Conservation (phyloP, 2,329 filamentous ascomycete species). For the Aureobasidium sp. region DNA sequence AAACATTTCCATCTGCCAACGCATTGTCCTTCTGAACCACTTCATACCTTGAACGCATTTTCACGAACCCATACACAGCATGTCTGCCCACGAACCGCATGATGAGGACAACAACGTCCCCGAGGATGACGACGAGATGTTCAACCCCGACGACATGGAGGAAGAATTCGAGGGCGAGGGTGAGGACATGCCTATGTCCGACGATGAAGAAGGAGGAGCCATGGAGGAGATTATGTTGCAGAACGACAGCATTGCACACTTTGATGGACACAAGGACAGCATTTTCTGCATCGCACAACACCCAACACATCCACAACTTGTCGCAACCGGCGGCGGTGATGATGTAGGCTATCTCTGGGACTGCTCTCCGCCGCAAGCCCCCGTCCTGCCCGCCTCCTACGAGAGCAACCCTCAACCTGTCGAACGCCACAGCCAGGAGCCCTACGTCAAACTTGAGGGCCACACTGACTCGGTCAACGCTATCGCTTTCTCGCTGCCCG, state of each 20-base stretch:
- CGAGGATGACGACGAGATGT: slow-evolving; percentile 59
- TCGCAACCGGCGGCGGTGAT: slow-evolving; percentile 81
- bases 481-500: slow-evolving; percentile 73
- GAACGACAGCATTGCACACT: slow-evolving; percentile 91
- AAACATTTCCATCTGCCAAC: not conserved
- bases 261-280: slow-evolving; percentile 82
- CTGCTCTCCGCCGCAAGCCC: slow-evolving; percentile 52
- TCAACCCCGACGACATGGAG: slow-evolving; percentile 68
- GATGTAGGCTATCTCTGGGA: slow-evolving; percentile 86
- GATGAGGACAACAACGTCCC: slow-evolving; percentile 14
- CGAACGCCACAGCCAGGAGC: slow-evolving; percentile 52
- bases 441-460: slow-evolving; percentile 72
- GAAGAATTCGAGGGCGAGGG: slow-evolving; percentile 58
- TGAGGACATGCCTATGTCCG: slow-evolving; percentile 74
- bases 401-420: slow-evolving; percentile 57
- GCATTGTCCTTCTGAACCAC: not conserved
- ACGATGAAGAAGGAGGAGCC: slow-evolving; percentile 51
- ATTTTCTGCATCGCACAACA: slow-evolving; percentile 95
- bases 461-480: slow-evolving; percentile 89
- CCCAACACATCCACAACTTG: slow-evolving; percentile 65
- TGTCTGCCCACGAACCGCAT: slow-evolving; percentile 16
- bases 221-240: slow-evolving; percentile 68
- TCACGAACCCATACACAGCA: not conserved
- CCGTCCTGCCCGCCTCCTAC: slow-evolving; percentile 70
- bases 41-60: not conserved